phyloP scores from a whole-genome alignment of 345 rosid species.

The Anacardium occidentale region DNA sequence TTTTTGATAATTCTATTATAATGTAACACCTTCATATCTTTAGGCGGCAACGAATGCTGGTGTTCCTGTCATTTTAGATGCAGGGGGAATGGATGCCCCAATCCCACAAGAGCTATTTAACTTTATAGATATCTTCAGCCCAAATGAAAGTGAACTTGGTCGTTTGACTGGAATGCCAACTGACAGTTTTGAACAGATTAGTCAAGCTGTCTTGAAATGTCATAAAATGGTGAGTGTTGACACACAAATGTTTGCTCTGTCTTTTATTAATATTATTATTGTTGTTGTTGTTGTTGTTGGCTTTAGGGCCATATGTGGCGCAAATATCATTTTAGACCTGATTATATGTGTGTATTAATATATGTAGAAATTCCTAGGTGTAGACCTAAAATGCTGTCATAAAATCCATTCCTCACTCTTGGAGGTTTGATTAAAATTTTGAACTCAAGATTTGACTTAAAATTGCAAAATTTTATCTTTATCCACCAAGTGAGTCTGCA shows the following conservation, averaged over 20 bases:
- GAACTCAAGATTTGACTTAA: too few species aligned
- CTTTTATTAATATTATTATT: too few species aligned
- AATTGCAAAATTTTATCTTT: too few species aligned
- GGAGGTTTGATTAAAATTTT: too few species aligned
- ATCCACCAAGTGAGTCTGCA: too few species aligned
- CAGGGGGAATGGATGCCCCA: constrained; percentile 96
- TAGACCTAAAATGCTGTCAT: too few species aligned
- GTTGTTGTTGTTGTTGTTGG: too few species aligned
- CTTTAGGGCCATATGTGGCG: neutral
- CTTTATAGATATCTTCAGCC: constrained; percentile 75
- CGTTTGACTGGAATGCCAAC: constrained; percentile 83
- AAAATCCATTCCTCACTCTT: too few species aligned
- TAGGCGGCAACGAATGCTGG: constrained; percentile 84
- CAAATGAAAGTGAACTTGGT: constrained; percentile 83
- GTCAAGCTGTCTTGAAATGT: constrained; percentile 60
- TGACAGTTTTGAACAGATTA: constrained; percentile 66
- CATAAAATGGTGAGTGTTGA: constrained; percentile 58
- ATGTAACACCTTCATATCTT: constrained; percentile 19
- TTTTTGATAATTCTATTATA: neutral
- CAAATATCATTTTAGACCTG: neutral
- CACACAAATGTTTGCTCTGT: too few species aligned
- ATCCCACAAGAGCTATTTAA: constrained; percentile 62
- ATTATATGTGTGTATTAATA: too few species aligned
- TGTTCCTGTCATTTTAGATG: constrained; percentile 86
- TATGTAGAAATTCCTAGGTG: too few species aligned